Base-by-base conservation (phyloP, 768 basidiomycete genomes). In the Phylloporus scabripes region DNA sequence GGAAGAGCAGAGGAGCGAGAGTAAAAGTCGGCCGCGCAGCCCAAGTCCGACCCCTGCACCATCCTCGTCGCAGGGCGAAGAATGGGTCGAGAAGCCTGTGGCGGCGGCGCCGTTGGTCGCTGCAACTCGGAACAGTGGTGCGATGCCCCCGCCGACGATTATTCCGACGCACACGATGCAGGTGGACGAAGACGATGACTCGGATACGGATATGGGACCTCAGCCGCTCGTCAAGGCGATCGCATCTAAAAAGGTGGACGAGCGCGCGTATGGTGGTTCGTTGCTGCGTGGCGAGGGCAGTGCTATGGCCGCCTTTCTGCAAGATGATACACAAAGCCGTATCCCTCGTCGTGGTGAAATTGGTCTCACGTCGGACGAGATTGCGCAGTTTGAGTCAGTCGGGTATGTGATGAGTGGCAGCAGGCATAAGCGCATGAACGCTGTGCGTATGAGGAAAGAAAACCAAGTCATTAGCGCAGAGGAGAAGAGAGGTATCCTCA, bases 261-360 rank as follows among this genome's bases (percentile, higher is more conserved):
- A 90, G 60, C 81, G 92, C 20, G 80, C 87, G 39, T 99, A 92
- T 63, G 92, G 92, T 53, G 81, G 93, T 51, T 87, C 90, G 24
- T 75, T 99, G 43, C 78, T 93, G 10, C 88, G 88, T 5, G 96
- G 96, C 45, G 96, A 99, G 76, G 96, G 92, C 44, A 87, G 85
- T 55, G 96, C 96, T 32, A 98, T 99, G 93, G 96, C 96, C 2
- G 91, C 92, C 37, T 99, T 87, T 78, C 79, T 97, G 48, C 77
- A 88, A 63, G 95, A 96, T 2, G 80, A 84, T 54, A 81, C 85
- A 12, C 79, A 87, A 46, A 57, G 76, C 10, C 94, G 96, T 64
- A 99, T 98, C 60, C 96, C 96, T 1, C 91, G 96, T 55, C 90
- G 96, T 76, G 96, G 96, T 70, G 96, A 99, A 71, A 98, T 99